Base-by-base conservation (phyloP, 2,329 filamentous ascomycete species). In the Pseudogymnoascus sp. region DNA sequence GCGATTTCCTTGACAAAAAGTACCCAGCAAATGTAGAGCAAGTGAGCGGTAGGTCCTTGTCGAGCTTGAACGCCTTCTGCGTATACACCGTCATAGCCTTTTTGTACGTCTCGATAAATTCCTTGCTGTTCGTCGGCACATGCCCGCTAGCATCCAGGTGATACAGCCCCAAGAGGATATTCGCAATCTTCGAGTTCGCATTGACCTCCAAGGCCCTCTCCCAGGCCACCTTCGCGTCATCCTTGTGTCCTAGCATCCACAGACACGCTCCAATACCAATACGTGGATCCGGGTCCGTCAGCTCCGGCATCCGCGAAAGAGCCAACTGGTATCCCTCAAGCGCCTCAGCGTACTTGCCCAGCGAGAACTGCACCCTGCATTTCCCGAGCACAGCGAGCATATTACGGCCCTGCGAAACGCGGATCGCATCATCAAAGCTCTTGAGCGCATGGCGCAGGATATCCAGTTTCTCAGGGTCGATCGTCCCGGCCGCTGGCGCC, bases 211-310 rank as follows among this genome's bases (percentile, higher is more conserved):
- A 77, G 11, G 89, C 86, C 66, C 94, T 83, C 72, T 96, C 89
- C 94, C 94, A 99, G 11, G 94, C 93, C 58, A 81, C 79, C 72
- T 90, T 93, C 6, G 95, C 94, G 70, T 96, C 91, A 35, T 96
- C 91, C 74, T 95, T 97, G 79, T 91, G 92, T 10, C 92, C 92
- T 29, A 99, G 81, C 74, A 96, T 91, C 94, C 95, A 99, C 74
- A 97, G 88, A 78, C 94, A 99, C 75, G 91, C 94, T 52, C 94
- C 94, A 71, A 99, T 93, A 62, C 94, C 94, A 68, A 99, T 93
- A 69, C 95, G 85, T 68, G 94, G 95, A 74, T 99, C 94, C 0
- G 94, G 94, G 71, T 99, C 94, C 43, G 89, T 85, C 70, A 97
- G 81, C 68, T 91, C 86, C 1, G 94, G 94, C 79, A 92, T 92